A percentile compares a stretch with the other conserved stretches of the same genome.
Conservation (phyloP, 192 early-diverging fungal genomes). For the Powellomyces hirtus region DNA sequence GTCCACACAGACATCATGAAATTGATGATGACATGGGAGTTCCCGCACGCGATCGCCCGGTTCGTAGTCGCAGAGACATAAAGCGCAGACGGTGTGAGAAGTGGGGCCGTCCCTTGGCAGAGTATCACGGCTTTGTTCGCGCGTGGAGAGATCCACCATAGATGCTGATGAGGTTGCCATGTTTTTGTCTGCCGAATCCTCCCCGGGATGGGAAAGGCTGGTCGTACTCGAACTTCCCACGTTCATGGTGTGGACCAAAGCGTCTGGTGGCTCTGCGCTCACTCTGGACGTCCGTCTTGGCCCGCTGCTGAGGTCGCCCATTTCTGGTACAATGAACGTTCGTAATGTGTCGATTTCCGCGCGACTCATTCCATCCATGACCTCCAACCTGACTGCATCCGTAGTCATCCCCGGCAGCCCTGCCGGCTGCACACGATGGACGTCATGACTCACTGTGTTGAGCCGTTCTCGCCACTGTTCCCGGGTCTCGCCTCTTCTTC, state of each 20-base stretch:
- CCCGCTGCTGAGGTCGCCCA: too few relatives aligned
- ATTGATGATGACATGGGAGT: constrained; percentile 61
- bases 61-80: constrained; percentile 70
- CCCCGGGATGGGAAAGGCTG: too few relatives aligned
- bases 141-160: too few relatives aligned
- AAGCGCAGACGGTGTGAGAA: too few relatives aligned
- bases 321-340: neutral
- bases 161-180: neutral
- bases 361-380: neutral
- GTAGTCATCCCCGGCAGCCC: neutral
- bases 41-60: constrained; percentile 59
- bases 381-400: neutral
- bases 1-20: constrained; percentile 66
- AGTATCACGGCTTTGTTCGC: too few relatives aligned
- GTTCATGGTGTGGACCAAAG: neutral
- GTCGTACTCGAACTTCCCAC: too few relatives aligned
- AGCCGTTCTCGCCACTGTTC: neutral
- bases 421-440: neutral
- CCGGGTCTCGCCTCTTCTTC: neutral
- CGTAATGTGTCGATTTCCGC: neutral
- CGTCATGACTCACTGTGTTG: neutral
- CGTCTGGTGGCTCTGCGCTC: neutral
- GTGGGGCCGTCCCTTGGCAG: too few relatives aligned
- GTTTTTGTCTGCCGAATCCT: too few relatives aligned
- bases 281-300: too few relatives aligned